Percentiles rank a stretch among this genome's conserved stretches.
Evolutionary conservation across 495 filamentous ascomycete genomes (phyloP).

Genomic region (Talaromyces stipitatus): DNA sequence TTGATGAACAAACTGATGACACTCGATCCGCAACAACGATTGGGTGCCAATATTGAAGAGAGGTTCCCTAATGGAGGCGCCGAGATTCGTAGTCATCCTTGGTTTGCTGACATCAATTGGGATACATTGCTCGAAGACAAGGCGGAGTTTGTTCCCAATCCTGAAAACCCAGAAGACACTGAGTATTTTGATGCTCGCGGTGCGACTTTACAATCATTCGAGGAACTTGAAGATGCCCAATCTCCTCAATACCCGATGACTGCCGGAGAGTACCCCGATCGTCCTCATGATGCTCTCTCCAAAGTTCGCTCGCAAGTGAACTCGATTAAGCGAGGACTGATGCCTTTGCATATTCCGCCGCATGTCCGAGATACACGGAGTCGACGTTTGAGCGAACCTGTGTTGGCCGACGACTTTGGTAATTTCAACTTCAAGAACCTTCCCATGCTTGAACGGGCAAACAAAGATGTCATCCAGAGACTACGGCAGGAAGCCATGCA

Average conservation of each 20-base stretch:
- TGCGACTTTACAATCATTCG: conserved; percentile 80
- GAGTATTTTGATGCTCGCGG: conserved; percentile 95
- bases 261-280: conserved; percentile 56
- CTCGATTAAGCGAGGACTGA: conserved; percentile 74
- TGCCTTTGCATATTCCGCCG: conserved; percentile 92
- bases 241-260: conserved; percentile 35
- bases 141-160: conserved; percentile 87
- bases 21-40: conserved; percentile 65
- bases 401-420: conserved; percentile 85
- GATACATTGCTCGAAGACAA: conserved; percentile 83
- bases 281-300: conserved; percentile 91
- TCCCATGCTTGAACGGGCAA: conserved; percentile 92
- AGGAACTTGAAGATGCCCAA: conserved; percentile 83
- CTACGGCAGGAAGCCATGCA: conserved; percentile 81
- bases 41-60: conserved; percentile 77
- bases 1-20: conserved; percentile 87
- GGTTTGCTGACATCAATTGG: conserved; percentile 88
- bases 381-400: conserved; percentile 83
- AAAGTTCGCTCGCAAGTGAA: conserved; percentile 82
- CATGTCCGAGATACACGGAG: conserved; percentile 87
- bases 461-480: conserved; percentile 97
- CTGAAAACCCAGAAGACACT: conserved; percentile 92
- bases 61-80: conserved; percentile 75
- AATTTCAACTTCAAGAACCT: conserved; percentile 96
- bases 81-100: conserved; percentile 81